Base-by-base conservation (phyloP, 2,329 filamentous ascomycete species). In the Calonectria crousiana region DNA sequence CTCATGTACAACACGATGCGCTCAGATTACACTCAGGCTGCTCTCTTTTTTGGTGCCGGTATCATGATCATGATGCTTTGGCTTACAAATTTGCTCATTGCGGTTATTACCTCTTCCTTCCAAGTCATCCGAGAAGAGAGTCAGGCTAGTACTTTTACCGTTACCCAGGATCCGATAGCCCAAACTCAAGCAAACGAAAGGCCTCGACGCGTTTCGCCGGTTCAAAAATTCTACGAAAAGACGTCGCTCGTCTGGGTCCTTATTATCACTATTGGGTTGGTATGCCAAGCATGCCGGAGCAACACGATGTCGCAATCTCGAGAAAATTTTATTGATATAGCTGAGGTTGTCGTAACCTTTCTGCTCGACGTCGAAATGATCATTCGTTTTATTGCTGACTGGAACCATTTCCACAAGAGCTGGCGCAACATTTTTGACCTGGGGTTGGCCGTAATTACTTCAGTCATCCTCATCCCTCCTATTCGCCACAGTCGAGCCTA, bases 111-210 rank as follows among this genome's bases (percentile, higher is more conserved):
- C 0, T 98, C 97, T 6, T 98, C 96, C 1, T 99, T 99, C 82
- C 97, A 99, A 83, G 95, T 99, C 77, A 99, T 99, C 79, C 92
- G 97, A 76, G 97, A 99, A 86, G 97, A 99, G 83, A 98, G 95
- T 85, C 96, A 94, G 84, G 93, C 94, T 38, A 98, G 96, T 86
- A 97, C 97, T 4, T 99, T 99, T 84, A 96, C 95, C 6, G 92
- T 92, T 16, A 91, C 95, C 72, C 90, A 95, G 49, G 90, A 90
- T 75, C 84, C 84, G 6, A 79, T 85, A 2, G 72, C 84, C 18
- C 81, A 83, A 66, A 80, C 79, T 38, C 82, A 74, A 73, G 83
- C 79, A 80, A 89, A 87, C 73, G 87, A 83, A 79, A 84, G 76
- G 18, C 71, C 79, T 65, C 81, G 76, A 30, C 84, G 84, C 47